Conservation (phyloP, 2,329 filamentous ascomycete genomes). For the Talaromyces sp. region DNA sequence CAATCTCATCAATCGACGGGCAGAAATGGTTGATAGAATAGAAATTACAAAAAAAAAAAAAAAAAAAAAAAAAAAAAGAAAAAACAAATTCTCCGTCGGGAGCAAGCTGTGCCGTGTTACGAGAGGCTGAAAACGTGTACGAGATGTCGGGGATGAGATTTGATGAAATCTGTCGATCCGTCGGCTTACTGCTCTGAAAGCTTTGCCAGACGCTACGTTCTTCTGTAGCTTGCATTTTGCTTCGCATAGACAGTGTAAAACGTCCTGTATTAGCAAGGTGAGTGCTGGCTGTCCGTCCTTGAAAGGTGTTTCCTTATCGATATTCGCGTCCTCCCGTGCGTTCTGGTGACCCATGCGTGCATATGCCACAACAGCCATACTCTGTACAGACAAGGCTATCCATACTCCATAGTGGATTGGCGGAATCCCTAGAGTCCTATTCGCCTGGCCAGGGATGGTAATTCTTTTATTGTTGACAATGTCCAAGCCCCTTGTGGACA, state of each 20-base stretch:
- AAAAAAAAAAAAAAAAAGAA: not conserved
- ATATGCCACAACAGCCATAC: not conserved
- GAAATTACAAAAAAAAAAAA: not conserved
- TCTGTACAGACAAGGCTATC: not conserved
- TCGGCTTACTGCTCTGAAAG: not conserved
- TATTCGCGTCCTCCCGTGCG: constrained; percentile 1
- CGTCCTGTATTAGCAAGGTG: not conserved
- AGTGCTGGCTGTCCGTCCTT: not conserved
- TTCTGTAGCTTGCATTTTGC: not conserved
- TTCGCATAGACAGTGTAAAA: not conserved
- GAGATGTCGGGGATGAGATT: not conserved
- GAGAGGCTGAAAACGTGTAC: not conserved
- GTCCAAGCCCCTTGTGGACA: not conserved
- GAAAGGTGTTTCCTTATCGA: not conserved
- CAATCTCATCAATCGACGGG: not conserved
- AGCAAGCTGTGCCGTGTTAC: not conserved
- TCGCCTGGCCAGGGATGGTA: not conserved
- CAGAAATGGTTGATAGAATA: not conserved
- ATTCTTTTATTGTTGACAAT: not conserved
- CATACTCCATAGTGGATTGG: not conserved
- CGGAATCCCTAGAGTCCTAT: not conserved
- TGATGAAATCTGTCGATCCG: not conserved
- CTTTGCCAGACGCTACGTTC: not conserved
- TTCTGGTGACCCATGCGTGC: not conserved
- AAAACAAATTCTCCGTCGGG: not conserved